phyloP scores from a whole-genome alignment of 2,329 filamentous ascomycete species.

The Penicillium italicum region DNA sequence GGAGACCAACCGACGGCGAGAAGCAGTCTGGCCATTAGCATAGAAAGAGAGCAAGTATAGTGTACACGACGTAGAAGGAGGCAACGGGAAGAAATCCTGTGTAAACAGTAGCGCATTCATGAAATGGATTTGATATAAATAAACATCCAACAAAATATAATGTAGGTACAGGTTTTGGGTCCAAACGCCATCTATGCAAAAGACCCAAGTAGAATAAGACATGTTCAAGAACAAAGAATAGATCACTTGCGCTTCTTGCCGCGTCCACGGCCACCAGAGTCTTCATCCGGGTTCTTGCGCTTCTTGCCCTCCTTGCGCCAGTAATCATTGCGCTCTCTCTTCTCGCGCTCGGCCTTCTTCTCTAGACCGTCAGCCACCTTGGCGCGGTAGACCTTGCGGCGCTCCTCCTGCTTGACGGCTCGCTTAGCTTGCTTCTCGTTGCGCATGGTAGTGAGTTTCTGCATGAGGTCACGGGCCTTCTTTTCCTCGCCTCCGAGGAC shows the following conservation, averaged over 20 bases:
- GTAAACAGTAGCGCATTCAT: neutral
- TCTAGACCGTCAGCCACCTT: constrained; percentile 78
- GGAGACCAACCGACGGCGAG: neutral
- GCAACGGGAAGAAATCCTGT: neutral
- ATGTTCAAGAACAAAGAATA: constrained; percentile 15
- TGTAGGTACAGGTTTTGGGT: constrained; percentile 17
- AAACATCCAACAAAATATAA: constrained; percentile 2
- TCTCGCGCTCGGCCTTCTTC: constrained; percentile 82
- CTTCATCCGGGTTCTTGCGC: constrained; percentile 56
- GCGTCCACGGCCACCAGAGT: constrained; percentile 48
- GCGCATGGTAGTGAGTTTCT: constrained; percentile 84
- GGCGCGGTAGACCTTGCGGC: constrained; percentile 72
- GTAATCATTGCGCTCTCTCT: constrained; percentile 85
- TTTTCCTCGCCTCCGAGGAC: constrained; percentile 81
- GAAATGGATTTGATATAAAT: constrained; percentile 2
- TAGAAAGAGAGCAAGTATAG: neutral
- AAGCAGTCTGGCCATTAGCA: too few species aligned
- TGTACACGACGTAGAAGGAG: neutral
- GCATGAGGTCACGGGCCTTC: constrained; percentile 81
- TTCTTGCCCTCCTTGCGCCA: constrained; percentile 90
- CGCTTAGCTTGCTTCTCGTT: constrained; percentile 89
- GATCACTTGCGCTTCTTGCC: constrained; percentile 45
- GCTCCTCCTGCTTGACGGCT: constrained; percentile 80
- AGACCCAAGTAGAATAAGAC: constrained; percentile 13
- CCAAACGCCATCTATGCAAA: constrained; percentile 28